Base-by-base conservation (phyloP, 768 basidiomycete genomes). In the Mycena metata region DNA sequence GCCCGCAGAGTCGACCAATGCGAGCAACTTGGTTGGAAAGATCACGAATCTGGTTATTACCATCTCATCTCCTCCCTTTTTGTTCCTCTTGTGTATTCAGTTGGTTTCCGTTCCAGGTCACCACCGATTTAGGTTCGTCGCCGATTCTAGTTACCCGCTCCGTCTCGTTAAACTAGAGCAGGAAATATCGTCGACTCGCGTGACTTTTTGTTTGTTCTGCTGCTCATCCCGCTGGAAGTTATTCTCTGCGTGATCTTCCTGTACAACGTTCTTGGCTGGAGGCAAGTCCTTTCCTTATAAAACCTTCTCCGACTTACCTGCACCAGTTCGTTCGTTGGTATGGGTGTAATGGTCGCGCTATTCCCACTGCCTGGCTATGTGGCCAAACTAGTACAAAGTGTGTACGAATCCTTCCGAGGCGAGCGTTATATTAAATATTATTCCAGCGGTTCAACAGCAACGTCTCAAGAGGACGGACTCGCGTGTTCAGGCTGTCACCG, bases 41-140 rank as follows among this genome's bases (percentile, higher is more conserved):
- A 89, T 95, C 75, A 94, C 91, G 76, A 94, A 93, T 61, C 79
- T 94, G 13, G 86, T 93, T 33, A 88, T 90, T 9, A 88, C 90
- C 1, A 91, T 93, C 46, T 19, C 54, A 11, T 43, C 16, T 52
- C 15, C n/a, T 30, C 13, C 30, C 47, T 6, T 6, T 11, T 24
- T 43, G n/a, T 39, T 9, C 11, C 39, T 39, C 5, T 39, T 15
- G 36, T n/a, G n/a, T 30, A 30, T 10, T 39, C 5, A 39, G 2
- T 15, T 39, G 15, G 10, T 5, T 39, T 15, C 15, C 39, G 5
- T 39, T 39, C 39, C 15, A 39, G 39, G 39, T 39, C 39, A 39
- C 39, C 39, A 39, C 39, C 39, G 39, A 39, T 39, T 39, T 39
- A 39, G 39, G 39, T 39, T 11, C 11, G 39, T 39, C 39, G 5